A percentile compares a stretch with the other conserved stretches of the same genome.
Evolutionary conservation across 1,139 yeast species (phyloP).

Genomic region (Nematodospora anomalae): DNA sequence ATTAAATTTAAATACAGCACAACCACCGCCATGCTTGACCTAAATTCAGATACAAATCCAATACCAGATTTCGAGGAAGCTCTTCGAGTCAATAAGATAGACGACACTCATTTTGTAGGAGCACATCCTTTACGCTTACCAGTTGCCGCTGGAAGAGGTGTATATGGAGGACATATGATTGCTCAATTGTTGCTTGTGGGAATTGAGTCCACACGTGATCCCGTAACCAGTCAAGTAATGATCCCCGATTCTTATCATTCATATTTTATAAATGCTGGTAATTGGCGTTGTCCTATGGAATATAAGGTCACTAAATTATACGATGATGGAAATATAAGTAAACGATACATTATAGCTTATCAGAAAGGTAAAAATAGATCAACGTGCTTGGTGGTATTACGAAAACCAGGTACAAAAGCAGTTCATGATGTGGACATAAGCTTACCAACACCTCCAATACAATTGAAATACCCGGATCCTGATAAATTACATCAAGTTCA

Average conservation of each 20-base stretch:
- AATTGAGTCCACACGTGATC: slow-evolving; percentile 35
- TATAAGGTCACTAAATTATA: slow-evolving; percentile 58
- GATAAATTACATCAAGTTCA: slow-evolving; percentile 27
- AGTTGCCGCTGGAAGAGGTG: slow-evolving; percentile 60
- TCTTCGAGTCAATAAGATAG: slow-evolving; percentile 32
- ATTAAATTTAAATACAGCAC: no score
- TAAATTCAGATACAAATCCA: slow-evolving; percentile 14
- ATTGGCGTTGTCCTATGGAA: slow-evolving; percentile 46
- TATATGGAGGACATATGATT: slow-evolving; percentile 77
- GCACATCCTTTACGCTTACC: slow-evolving; percentile 42
- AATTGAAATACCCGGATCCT: slow-evolving; percentile 31
- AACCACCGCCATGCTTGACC: slow-evolving; percentile 5
- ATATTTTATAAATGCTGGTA: slow-evolving; percentile 50
- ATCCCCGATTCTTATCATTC: slow-evolving; percentile 42
- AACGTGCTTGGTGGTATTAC: slow-evolving; percentile 33
- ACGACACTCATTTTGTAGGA: slow-evolving; percentile 33
- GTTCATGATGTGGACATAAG: slow-evolving; percentile 15
- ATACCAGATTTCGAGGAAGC: slow-evolving; percentile 39
- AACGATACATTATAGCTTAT: slow-evolving; percentile 27
- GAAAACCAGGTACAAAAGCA: slow-evolving; percentile 18
- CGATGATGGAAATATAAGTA: slow-evolving; percentile 29
- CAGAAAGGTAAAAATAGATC: slow-evolving; percentile 32
- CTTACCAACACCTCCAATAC: slow-evolving; percentile 22
- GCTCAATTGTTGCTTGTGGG: slow-evolving; percentile 74
- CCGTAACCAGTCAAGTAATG: slow-evolving; percentile 19